Evolutionary conservation across 2,329 filamentous ascomycete genomes (phyloP).

Genomic region (Epichloe hybrida): DNA sequence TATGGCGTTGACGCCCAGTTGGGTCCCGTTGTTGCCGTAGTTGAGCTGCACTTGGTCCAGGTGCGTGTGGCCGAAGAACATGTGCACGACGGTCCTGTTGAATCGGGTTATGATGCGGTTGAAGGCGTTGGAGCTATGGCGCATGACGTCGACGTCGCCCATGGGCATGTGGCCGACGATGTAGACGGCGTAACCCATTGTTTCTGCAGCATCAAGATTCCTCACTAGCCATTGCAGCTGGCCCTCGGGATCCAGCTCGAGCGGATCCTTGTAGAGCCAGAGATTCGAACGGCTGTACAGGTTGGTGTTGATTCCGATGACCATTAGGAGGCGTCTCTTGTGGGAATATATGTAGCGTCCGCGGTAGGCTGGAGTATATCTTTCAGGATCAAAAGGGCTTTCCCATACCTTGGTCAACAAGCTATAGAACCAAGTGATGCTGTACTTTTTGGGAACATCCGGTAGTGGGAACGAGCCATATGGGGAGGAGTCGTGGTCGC

Average conservation of each 20-base stretch:
- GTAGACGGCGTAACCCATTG: slow-evolving; percentile 35
- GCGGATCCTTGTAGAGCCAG: slow-evolving; percentile 24
- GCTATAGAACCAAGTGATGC: not conserved
- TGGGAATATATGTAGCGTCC: not conserved
- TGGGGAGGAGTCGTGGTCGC: not conserved
- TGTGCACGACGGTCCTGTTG: slow-evolving; percentile 35
- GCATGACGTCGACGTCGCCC: slow-evolving; percentile 35
- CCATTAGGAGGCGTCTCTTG: slow-evolving; percentile 26
- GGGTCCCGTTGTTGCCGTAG: slow-evolving; percentile 33
- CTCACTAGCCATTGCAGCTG: not conserved
- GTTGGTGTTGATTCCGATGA: slow-evolving; percentile 46
- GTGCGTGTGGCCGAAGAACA: slow-evolving; percentile 46
- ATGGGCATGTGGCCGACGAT: slow-evolving; percentile 44
- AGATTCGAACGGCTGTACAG: slow-evolving; percentile 43
- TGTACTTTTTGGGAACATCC: not conserved
- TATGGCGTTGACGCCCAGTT: slow-evolving; percentile 27
- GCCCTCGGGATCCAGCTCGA: not conserved
- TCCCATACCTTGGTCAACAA: not conserved
- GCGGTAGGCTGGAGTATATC: not conserved
- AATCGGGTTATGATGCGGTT: slow-evolving; percentile 40
- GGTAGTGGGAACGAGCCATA: not conserved
- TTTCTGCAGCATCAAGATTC: slow-evolving; percentile 34
- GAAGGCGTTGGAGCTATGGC: slow-evolving; percentile 36
- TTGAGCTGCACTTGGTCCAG: slow-evolving; percentile 41
- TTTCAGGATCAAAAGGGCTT: too few relatives aligned